Base-by-base conservation (phyloP, 1,284 basidiomycete genomes). In the Fomes fomentarius region DNA sequence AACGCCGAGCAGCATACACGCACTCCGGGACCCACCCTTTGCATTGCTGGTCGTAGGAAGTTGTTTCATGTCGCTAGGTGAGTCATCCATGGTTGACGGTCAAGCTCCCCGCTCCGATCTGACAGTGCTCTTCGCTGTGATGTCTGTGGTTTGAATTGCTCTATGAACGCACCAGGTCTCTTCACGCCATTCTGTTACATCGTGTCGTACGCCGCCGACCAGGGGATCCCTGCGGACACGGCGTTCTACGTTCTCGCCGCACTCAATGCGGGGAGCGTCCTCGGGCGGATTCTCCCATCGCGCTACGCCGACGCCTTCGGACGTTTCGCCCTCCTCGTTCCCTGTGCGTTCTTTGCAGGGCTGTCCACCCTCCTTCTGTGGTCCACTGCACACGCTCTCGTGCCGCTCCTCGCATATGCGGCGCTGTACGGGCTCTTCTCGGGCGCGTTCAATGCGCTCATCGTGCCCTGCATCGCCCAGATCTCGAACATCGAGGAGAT, bases 271-370 rank as follows among this genome's bases (percentile, higher is more conserved):
- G 83, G 83, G 2, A 79, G 84, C 3, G 72, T 87, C 21, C 55
- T 68, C 37, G 86, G 87, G 11, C 83, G 87, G 21, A 69, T 88
- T 44, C 75, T 77, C 2, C 87, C 87, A 8, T 79, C 84, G 1
- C 78, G 78, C 61, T 63, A 87, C 26, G 84, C 87, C 58, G 87
- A 89, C 69, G 66, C 71, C 50, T 66, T 87, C 57, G 87, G 87
- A 28, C 64, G 68, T 50, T 75, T 66, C 70, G 85, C 86, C 63
- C 72, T 87, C 43, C 79, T 89, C 52, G 73, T 75, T 2, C 85
- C 85, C 0, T 77, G 81, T 17, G 81, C 83, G 5, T 79, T 87
- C 63, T 66, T 86, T 37, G 76, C 82, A 3, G 86, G 86, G 1
- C 64, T 86, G 12, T 72, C 76, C 22, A 81, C 79, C 53, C 71